phyloP scores from a whole-genome alignment of 345 rosid species.

The Brassica incana region DNA sequence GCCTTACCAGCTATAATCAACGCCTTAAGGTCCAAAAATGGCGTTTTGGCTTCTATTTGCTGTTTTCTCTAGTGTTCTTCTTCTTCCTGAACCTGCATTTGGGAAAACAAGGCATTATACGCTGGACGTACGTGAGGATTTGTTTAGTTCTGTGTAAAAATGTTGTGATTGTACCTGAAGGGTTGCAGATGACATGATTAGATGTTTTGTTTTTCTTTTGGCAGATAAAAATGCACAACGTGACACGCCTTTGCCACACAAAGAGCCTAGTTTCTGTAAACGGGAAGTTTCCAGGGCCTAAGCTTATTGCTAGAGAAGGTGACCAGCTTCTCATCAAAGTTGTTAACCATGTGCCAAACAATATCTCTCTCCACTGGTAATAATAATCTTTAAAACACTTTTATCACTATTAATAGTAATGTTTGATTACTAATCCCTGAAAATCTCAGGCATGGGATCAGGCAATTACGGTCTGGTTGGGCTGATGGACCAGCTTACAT shows the following conservation, averaged over 20 bases:
- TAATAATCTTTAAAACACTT: not conserved
- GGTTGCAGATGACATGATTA: not conserved
- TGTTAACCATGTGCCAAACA: conserved; percentile 65
- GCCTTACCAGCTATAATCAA: conserved; percentile 15
- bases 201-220: conserved; percentile 8
- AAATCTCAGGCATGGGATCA: conserved; percentile 65
- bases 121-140: conserved; percentile 54
- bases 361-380: conserved; percentile 73
- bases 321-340: conserved; percentile 67
- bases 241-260: conserved; percentile 66
- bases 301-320: conserved; percentile 70
- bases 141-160: not conserved
- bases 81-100: conserved; percentile 44
- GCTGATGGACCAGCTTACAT: conserved; percentile 81
- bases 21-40: conserved; percentile 28
- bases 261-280: conserved; percentile 77
- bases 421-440: conserved; percentile 16
- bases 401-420: conserved; percentile 1
- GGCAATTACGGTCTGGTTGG: conserved; percentile 72
- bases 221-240: conserved; percentile 60
- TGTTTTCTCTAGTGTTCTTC: conserved; percentile 42
- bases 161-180: not conserved
- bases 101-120: conserved; percentile 74
- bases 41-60: conserved; percentile 28
- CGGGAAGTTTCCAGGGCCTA: conserved; percentile 70